Conservation (phyloP, 2,329 filamentous ascomycete species). For the Coniella vitis region DNA sequence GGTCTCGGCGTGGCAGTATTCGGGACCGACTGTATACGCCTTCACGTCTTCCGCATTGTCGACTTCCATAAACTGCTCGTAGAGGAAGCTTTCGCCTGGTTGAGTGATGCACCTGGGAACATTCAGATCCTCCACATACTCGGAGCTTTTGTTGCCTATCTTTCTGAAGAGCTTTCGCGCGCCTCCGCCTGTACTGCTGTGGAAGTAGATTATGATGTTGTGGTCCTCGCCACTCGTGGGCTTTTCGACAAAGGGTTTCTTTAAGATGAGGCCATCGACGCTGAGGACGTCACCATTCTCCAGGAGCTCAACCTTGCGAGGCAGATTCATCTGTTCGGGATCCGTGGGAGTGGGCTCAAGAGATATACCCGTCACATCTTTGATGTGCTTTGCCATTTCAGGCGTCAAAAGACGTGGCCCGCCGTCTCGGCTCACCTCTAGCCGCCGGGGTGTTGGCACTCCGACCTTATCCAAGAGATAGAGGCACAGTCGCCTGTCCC, state of each 20-base stretch:
- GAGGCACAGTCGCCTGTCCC: conserved; percentile 89
- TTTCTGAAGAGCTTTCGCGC: conserved; percentile 91
- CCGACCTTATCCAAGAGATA: conserved; percentile 81
- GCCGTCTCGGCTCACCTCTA: conserved; percentile 91
- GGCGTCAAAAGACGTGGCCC: conserved; percentile 72
- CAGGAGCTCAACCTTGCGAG: conserved; percentile 71
- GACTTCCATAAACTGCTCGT: conserved; percentile 93
- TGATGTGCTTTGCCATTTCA: conserved; percentile 74
- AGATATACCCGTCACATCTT: conserved; percentile 70
- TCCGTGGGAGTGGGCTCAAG: conserved; percentile 66
- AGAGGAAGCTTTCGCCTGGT: conserved; percentile 78
- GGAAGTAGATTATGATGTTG: conserved; percentile 98
- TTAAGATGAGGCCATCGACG: conserved; percentile 75
- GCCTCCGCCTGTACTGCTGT: conserved; percentile 64
- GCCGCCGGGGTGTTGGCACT: conserved; percentile 78
- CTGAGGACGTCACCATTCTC: conserved; percentile 83
- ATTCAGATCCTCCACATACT: conserved; percentile 72
- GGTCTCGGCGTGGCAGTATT: conserved; percentile 94
- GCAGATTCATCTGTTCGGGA: conserved; percentile 46
- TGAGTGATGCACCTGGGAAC: conserved; percentile 78
- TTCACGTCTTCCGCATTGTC: conserved; percentile 98
- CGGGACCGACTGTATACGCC: conserved; percentile 90
- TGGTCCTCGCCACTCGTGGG: conserved; percentile 97
- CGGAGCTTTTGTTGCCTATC: conserved; percentile 97
- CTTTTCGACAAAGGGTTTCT: conserved; percentile 96